Evolutionary conservation across 495 filamentous ascomycete genomes (phyloP).

Genomic region (Podospora sp.): DNA sequence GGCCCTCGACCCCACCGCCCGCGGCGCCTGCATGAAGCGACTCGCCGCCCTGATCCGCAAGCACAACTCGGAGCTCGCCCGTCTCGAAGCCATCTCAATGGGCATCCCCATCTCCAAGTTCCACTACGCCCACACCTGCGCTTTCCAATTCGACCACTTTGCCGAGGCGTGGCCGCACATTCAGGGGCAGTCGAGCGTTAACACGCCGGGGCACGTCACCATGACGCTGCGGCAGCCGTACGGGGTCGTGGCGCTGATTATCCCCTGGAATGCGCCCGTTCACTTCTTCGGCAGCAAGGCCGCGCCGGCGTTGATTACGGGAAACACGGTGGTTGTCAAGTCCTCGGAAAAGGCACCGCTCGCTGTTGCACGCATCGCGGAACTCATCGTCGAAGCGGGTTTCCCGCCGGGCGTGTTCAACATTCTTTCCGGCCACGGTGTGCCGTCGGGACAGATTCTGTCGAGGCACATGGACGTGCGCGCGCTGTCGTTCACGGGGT

Average conservation of each 20-base stretch:
- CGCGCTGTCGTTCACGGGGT: constrained; percentile 62
- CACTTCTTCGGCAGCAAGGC: constrained; percentile 88
- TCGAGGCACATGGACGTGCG: constrained; percentile 55
- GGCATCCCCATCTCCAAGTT: constrained; percentile 45
- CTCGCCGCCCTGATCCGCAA: constrained; percentile 54
- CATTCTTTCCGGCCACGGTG: constrained; percentile 58
- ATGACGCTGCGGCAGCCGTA: constrained; percentile 88
- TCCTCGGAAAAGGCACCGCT: constrained; percentile 89
- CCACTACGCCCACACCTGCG: constrained; percentile 36
- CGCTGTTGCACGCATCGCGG: constrained; percentile 59
- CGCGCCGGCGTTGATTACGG: constrained; percentile 81
- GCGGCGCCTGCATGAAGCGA: constrained; percentile 53
- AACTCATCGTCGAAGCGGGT: constrained; percentile 56
- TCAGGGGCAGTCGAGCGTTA: constrained; percentile 80
- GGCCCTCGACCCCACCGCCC: constrained; percentile 45
- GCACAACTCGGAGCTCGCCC: constrained; percentile 51
- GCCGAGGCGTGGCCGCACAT: constrained; percentile 38
- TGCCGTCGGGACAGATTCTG: constrained; percentile 53
- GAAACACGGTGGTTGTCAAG: constrained; percentile 87
- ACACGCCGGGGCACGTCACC: constrained; percentile 75
- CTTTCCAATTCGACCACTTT: constrained; percentile 38
- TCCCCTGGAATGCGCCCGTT: constrained; percentile 88
- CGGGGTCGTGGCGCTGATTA: constrained; percentile 89
- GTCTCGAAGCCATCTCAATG: constrained; percentile 58
- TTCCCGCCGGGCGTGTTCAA: constrained; percentile 62